Evolutionary conservation across 2,329 filamentous ascomycete species (phyloP), one percentile per base, ranked within the genome.

Genomic region (Didymella lethalis): DNA sequence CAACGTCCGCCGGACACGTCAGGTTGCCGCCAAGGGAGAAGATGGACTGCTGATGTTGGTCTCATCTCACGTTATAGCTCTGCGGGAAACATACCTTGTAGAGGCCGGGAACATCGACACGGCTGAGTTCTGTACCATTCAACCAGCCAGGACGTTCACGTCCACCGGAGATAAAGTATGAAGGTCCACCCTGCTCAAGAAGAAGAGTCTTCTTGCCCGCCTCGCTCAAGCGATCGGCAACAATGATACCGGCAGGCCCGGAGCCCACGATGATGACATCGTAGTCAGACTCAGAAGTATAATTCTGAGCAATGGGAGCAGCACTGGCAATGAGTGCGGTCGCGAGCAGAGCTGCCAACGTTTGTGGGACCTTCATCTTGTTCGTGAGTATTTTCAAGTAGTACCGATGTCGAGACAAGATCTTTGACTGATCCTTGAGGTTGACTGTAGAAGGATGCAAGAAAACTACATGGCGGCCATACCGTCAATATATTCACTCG

Each of bases 81-180:
- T 26, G 14, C 20, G 18, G 11, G 29, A 20, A 25, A 43, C 40
- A 26, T 54, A 59, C 56, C 56, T 80, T 81, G 74, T 83, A 74
- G 2, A 85, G 71, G 11, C 83, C 83, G 2, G 83, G 83, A 0
- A 85, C 82, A 57, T 85, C 83, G 7, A 85, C 83, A 41, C 83
- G 79, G 56, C 80, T 82, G 11, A 85, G 68, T 3, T 79, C 70
- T 26, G 81, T 83, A 11, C 77, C 78, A 11, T 77, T 65, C 18
- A 86, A 73, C 83, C 83, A 85, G 12, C 63, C 69, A 1, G 83
- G 83, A 64, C 74, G 77, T 59, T 78, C 81, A n/a, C 65, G 78
- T 16, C 81, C 81, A 25, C 82, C 82, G 1, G 79, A 82, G 31
- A 83, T 68, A 36, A 79, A 80, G 57, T 84, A 83, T 7, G 82